Evolutionary conservation across 1,139 yeast genomes (phyloP), one percentile per base, ranked within the genome.

Genomic region (Torulaspora globosa): DNA sequence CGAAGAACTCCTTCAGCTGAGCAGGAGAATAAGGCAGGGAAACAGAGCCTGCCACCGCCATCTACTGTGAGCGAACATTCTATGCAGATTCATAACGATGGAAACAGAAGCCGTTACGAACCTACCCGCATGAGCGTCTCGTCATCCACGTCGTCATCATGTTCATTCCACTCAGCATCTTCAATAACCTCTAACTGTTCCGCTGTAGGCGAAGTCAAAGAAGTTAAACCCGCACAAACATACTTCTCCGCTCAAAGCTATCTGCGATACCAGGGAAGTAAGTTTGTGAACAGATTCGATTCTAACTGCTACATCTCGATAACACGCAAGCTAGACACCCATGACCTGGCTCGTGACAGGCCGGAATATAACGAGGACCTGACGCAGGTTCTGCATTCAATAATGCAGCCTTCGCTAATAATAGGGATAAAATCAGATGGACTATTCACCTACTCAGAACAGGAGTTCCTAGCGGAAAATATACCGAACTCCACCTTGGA

Each of bases 251-350:
- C 98, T 1, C 98, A 92, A 67, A 84, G 92, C 44, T 92, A 92
- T 64, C 72, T 92, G 56, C 76, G 98, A 51, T 92, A 92, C 65
- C 98, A 92, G 65, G 97, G 96, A 2, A 79, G 81, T 46, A 92
- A 92, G 66, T 92, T 92, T 64, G 82, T 90, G 43, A 75, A 79
- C 39, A 74, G 98, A 58, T 92, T 90, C 60, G 98, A 92, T 67
- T 96, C 98, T 18, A 92, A 92, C 63, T 92, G 98, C 69, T 92
- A 92, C 67, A 89, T 92, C 47, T 79, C 97, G 23, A 87, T 92
- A 47, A 86, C 97, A 1, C 76, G 97, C 59, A 92, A 92, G 65
- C 72, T 92, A 38, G 98, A 92, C 60, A 89, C 97, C 0, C 97
- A 92, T 65, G 98, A 92, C 65, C 80, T 92, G 39, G 82, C 95